phyloP scores from a whole-genome alignment of 2,329 filamentous ascomycete genomes.

The Cryoendolithus antarcticus region DNA sequence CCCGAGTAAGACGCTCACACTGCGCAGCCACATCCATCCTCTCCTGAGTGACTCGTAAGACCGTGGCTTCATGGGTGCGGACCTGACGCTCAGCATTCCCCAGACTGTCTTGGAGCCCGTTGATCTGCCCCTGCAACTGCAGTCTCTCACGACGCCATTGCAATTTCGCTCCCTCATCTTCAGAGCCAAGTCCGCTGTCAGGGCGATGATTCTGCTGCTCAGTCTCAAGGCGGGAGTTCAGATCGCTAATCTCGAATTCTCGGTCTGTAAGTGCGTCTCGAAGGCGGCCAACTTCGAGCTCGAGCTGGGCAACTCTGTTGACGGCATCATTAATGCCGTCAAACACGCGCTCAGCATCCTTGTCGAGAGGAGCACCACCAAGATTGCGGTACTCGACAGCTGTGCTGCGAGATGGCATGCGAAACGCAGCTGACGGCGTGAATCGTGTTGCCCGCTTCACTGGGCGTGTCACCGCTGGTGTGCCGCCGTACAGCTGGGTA shows the following conservation, averaged over 20 bases:
- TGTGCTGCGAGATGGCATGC: constrained; percentile 14
- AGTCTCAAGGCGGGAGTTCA: constrained; percentile 36
- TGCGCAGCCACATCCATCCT: constrained; percentile 53
- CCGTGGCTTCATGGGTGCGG: constrained; percentile 50
- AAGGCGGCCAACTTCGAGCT: constrained; percentile 42
- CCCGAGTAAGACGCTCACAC: constrained; percentile 47
- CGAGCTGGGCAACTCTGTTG: constrained; percentile 44
- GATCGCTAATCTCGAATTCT: constrained; percentile 47
- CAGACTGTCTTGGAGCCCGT: constrained; percentile 49
- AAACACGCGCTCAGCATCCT: constrained; percentile 52
- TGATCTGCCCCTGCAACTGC: constrained; percentile 49
- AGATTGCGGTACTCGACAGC: constrained; percentile 34
- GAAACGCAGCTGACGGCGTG: constrained; percentile 30
- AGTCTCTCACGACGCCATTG: constrained; percentile 37
- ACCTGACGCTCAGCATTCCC: constrained; percentile 52
- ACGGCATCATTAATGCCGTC: constrained; percentile 47
- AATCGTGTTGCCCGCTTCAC: constrained; percentile 34
- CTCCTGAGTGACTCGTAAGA: constrained; percentile 50
- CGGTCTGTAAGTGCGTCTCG: constrained; percentile 31
- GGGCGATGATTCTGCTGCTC: constrained; percentile 28
- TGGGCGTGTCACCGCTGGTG: constrained; percentile 40
- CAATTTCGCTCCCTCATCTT: constrained; percentile 31
- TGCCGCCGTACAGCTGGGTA: constrained; percentile 48
- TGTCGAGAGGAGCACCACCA: constrained; percentile 43
- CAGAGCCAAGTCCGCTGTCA: constrained; percentile 37